A percentile compares a stretch with the other conserved stretches of the same genome.
These are phyloP conservation scores for Tylopilus subfusipes DNA, from an alignment of 768 basidiomycete species.

Conservation along the genomic window DNA sequence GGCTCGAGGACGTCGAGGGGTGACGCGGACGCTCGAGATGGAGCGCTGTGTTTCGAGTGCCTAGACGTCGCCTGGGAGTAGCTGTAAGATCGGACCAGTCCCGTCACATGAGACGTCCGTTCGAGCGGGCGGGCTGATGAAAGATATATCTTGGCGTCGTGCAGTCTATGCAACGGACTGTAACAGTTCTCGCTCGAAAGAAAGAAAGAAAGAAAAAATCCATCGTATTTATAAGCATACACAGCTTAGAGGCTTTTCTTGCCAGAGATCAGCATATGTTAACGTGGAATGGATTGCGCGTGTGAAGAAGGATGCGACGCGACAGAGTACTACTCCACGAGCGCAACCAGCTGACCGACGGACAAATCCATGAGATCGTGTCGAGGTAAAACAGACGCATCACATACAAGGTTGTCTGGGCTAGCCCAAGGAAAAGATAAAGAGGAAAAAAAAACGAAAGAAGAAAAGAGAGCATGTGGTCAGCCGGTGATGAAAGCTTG, in stretches of 20 bases:
- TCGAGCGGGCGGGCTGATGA: not conserved
- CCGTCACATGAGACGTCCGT: not conserved
- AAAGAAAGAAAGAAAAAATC: not conserved
- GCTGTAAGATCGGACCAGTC: no score
- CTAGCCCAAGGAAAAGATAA: not conserved
- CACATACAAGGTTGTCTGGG: not conserved
- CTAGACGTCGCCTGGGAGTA: not conserved
- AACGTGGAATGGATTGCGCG: not conserved
- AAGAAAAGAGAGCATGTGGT: not conserved
- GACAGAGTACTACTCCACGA: not conserved
- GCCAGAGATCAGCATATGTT: not conserved
- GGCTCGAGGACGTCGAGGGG: conserved; percentile 16
- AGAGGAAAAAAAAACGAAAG: not conserved
- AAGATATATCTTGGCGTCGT: no score
- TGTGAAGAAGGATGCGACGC: not conserved
- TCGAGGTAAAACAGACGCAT: not conserved
- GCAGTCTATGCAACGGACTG: no score
- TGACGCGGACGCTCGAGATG: not conserved
- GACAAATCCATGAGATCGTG: not conserved
- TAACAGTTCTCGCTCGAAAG: no score
- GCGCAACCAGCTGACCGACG: not conserved
- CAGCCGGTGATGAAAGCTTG: not conserved
- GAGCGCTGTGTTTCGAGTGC: not conserved
- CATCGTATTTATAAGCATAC: not conserved
- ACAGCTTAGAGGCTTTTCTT: no score